Percentiles rank a stretch among this genome's conserved stretches.
phyloP scores from a whole-genome alignment of 129 eudicot species.

The Chrysanthemum lavandulifolium region DNA sequence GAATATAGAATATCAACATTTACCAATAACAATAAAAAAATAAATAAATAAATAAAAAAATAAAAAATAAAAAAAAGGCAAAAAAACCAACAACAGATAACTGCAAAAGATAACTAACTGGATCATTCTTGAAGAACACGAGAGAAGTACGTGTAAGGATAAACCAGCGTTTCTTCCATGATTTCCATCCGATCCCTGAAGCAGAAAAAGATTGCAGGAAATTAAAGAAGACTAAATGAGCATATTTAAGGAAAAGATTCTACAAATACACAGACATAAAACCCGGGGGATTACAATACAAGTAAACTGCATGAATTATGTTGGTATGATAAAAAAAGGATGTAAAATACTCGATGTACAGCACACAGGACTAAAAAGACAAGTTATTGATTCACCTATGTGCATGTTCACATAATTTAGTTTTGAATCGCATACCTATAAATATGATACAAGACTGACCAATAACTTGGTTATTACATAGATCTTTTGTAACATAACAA shows the following conservation, averaged over 20 bases:
- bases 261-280: conserved; percentile 5
- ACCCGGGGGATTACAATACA: conserved; percentile 11
- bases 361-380: neutral
- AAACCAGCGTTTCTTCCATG: conserved; percentile 99
- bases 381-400: neutral
- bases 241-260: too few relatives aligned
- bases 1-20: neutral
- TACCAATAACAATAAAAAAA: neutral
- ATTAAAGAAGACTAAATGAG: too few relatives aligned
- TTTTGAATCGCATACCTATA: neutral
- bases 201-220: neutral
- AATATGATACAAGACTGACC: neutral
- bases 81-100: neutral
- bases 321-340: neutral
- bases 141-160: conserved; percentile 96
- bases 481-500: neutral
- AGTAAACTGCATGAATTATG: conserved; percentile 3
- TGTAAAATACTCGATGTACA: neutral
- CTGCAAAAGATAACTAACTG: conserved; percentile 53
- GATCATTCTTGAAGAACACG: conserved; percentile 96
- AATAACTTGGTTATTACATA: conserved; percentile 5
- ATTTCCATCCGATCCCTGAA: conserved; percentile 97
- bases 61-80: too few relatives aligned
- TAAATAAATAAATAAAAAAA: too few relatives aligned
- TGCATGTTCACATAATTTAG: neutral